A percentile compares a stretch with the other conserved stretches of the same genome.
These are phyloP conservation scores for Cryptococcus amylolentus DNA, from an alignment of 1,284 basidiomycete species.

Conservation along the genomic window DNA sequence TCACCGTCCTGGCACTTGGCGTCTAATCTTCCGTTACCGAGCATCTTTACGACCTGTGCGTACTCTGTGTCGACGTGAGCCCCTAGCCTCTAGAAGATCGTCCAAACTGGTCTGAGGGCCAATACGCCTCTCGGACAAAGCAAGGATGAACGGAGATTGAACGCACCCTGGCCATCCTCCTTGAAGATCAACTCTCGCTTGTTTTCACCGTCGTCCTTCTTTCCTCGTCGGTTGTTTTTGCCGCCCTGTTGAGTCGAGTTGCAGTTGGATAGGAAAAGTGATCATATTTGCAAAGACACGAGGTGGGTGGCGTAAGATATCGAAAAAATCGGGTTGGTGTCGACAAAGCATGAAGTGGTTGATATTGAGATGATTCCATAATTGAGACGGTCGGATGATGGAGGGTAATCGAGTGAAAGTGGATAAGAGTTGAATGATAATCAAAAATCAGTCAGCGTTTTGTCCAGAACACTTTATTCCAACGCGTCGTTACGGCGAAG, in stretches of 20 bases:
- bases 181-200: slow-evolving; percentile 99
- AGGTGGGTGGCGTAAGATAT: neutral
- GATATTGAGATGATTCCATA: neutral
- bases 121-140: neutral
- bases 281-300: no score
- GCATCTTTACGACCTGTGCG: slow-evolving; percentile 97
- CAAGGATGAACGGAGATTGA: neutral
- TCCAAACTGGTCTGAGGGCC: neutral
- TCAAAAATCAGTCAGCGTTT: neutral
- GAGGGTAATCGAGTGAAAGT: neutral
- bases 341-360: no score
- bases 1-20: slow-evolving; percentile 98
- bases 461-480: neutral
- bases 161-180: slow-evolving; percentile 86
- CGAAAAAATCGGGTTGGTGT: neutral
- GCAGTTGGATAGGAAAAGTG: neutral
- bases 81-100: neutral
- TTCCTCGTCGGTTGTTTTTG: slow-evolving; percentile 98
- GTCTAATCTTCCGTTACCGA: slow-evolving; percentile 95
- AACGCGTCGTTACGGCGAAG: neutral
- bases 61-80: slow-evolving; percentile 62
- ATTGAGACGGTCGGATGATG: neutral
- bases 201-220: slow-evolving; percentile 98
- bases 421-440: neutral
- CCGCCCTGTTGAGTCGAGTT: slow-evolving; percentile 65